phyloP scores from a whole-genome alignment of 2,329 filamentous ascomycete species.

The Cladophialophora bantiana region DNA sequence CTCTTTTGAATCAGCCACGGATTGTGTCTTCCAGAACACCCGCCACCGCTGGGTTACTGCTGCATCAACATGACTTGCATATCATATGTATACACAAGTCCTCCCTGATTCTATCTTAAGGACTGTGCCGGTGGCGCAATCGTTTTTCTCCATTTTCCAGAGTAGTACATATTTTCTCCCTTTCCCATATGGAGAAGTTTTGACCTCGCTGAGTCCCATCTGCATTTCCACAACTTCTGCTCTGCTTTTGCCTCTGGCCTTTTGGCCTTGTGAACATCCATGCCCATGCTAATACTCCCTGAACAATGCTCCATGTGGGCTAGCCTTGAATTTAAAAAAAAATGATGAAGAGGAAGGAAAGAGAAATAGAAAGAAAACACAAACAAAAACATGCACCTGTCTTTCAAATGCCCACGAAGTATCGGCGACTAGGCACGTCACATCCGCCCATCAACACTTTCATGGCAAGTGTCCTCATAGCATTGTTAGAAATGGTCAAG shows the following conservation, averaged over 20 bases:
- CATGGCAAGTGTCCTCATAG: not conserved
- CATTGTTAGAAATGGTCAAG: slow-evolving; percentile 8
- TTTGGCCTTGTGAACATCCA: not conserved
- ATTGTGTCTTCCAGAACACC: slow-evolving; percentile 8
- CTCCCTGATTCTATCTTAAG: not conserved
- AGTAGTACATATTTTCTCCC: not conserved
- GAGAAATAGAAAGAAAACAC: not conserved
- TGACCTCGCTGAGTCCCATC: not conserved
- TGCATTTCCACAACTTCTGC: not conserved
- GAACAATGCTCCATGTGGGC: slow-evolving; percentile 8
- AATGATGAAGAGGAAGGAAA: not conserved
- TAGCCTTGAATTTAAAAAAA: not conserved
- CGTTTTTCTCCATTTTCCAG: not conserved
- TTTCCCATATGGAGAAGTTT: not conserved
- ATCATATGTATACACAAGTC: not conserved
- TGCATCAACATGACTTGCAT: not conserved
- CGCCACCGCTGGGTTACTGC: not conserved
- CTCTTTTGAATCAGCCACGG: not conserved
- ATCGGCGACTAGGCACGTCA: not conserved
- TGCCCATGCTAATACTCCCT: slow-evolving; percentile 13
- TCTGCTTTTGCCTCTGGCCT: not conserved
- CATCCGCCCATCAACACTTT: not conserved
- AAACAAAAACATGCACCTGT: not conserved
- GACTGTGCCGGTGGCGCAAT: slow-evolving; percentile 2
- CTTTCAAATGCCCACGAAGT: not conserved